A percentile compares a stretch with the other conserved stretches of the same genome.
Evolutionary conservation across 2,329 filamentous ascomycete species (phyloP).

Genomic region (Niveomyces coronatus): DNA sequence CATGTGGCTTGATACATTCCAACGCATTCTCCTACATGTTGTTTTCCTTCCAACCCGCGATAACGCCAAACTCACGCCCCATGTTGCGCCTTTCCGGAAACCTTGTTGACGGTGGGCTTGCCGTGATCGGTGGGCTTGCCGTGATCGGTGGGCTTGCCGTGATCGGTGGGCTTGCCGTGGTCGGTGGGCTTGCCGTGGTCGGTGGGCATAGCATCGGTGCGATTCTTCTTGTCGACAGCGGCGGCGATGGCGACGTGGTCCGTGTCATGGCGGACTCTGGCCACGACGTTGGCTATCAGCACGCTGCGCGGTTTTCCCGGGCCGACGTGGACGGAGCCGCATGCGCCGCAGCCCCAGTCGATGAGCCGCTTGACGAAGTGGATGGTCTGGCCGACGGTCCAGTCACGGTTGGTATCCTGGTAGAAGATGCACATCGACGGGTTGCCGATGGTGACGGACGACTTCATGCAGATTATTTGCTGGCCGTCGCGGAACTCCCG

Average conservation of each 20-base stretch:
- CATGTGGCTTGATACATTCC: too few relatives aligned
- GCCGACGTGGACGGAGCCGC: conserved; percentile 8
- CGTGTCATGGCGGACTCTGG: conserved; percentile 8
- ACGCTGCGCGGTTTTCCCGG: conserved; percentile 12
- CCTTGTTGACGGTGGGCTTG: conserved; percentile 12
- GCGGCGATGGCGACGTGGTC: not conserved
- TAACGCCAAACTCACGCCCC: too few relatives aligned
- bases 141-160: conserved; percentile 8
- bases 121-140: conserved; percentile 11
- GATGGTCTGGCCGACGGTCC: conserved; percentile 11
- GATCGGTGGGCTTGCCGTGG: conserved; percentile 10
- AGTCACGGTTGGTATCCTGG: conserved; percentile 11
- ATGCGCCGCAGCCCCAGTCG: conserved; percentile 7
- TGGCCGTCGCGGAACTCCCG: conserved; percentile 8
- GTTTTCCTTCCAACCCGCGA: too few relatives aligned
- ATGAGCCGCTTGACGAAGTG: conserved; percentile 5
- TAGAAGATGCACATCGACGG: conserved; percentile 11
- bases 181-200: conserved; percentile 10
- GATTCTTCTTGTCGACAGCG: conserved; percentile 11
- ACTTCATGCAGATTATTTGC: conserved; percentile 10
- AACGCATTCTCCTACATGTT: too few relatives aligned
- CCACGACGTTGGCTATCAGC: conserved; percentile 12
- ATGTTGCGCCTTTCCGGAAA: not conserved
- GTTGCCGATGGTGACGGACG: conserved; percentile 7
- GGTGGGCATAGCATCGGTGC: conserved; percentile 6